These are phyloP conservation scores for Heliamphora exappendiculata DNA, from an alignment of 148 eudicot species.

Conservation along the genomic window DNA sequence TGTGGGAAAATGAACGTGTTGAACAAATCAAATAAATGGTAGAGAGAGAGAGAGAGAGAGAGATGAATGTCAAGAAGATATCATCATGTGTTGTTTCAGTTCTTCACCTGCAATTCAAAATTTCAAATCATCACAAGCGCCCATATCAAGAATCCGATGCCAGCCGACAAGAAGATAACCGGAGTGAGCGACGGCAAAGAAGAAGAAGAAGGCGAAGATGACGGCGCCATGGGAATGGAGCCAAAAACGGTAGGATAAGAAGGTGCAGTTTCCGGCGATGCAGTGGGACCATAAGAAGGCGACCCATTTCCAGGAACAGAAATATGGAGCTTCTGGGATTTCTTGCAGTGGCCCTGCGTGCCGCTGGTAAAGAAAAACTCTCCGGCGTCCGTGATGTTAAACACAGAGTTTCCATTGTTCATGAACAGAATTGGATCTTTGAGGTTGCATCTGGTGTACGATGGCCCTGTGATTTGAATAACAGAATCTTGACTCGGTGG, in stretches of 20 bases:
- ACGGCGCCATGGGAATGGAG: slow-evolving; percentile 49
- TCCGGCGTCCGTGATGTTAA: slow-evolving; percentile 55
- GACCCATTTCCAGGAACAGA: slow-evolving; percentile 49
- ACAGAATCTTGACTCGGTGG: slow-evolving; percentile 95
- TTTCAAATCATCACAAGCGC: background rate
- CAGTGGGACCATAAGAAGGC: slow-evolving; percentile 19
- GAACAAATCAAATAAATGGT: background rate
- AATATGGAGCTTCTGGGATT: slow-evolving; percentile 72
- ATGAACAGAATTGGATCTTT: slow-evolving; percentile 70
- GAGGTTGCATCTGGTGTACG: slow-evolving; percentile 55
- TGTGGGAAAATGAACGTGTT: background rate
- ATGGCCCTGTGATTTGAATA: slow-evolving; percentile 52
- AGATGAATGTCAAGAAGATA: too few relatives aligned
- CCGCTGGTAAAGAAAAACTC: slow-evolving; percentile 83
- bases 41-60: background rate
- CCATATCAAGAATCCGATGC: background rate
- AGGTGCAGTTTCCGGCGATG: slow-evolving; percentile 32
- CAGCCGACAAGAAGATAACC: slow-evolving; percentile 11
- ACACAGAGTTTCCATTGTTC: slow-evolving; percentile 81
- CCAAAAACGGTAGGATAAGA: slow-evolving; percentile 59
- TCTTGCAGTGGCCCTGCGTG: slow-evolving; percentile 47
- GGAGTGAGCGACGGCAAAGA: slow-evolving; percentile 15
- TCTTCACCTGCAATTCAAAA: background rate
- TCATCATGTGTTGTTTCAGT: background rate
- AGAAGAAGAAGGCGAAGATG: slow-evolving; percentile 22